Base-by-base conservation (phyloP, 2,329 filamentous ascomycete genomes). In the Colletotrichum nymphaeae region DNA sequence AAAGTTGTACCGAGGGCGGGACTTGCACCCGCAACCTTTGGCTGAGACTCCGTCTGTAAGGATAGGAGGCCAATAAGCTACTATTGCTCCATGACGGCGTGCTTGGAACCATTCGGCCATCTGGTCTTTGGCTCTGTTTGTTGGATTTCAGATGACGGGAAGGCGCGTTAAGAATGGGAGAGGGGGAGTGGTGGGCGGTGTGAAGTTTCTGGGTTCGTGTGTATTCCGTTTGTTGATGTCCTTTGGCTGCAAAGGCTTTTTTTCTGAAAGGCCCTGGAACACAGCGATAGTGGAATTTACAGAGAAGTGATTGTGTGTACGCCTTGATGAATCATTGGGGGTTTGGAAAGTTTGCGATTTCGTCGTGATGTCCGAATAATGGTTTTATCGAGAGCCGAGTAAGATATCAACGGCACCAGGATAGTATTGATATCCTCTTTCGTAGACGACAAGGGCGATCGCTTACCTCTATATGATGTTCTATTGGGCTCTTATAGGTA, bases 21-120 rank as follows among this genome's bases (percentile, higher is more conserved):
- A 73, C 67, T 73, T 73, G 70, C 70, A 73, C 70, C 70, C 70
- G 67, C 70, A 73, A 73, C 70, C 70, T 73, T 73, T 73, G 70
- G 70, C 67, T 73, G 62, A 55, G 32, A 49, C 42, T 22, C 62
- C 62, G 22, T 28, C 16, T 5, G 37, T 7, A 2, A 11, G 22
- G 22, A 53, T 70, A 73, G 70, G 70, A 73, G 67, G 60, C 70
- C 70, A 73, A 73, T 73, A 73, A 73, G 70, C 70, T 73, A 65
- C 70, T 73, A 73, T 73, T 73, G 70, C 70, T 73, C 70, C 67
- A 73, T 67, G 67, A 32, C 70, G 70, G 70, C 70, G 14, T 53
- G 58, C 37, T 16, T 59, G 35, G 26, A 73, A 73, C 70, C 67
- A 30, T 46, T 70, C 46, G 67, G 57, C 70, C 70, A 73, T 26